A percentile compares a stretch with the other conserved stretches of the same genome.
Evolutionary conservation across 2,329 filamentous ascomycete species (phyloP).

Genomic region (Xylariaceae sp.): DNA sequence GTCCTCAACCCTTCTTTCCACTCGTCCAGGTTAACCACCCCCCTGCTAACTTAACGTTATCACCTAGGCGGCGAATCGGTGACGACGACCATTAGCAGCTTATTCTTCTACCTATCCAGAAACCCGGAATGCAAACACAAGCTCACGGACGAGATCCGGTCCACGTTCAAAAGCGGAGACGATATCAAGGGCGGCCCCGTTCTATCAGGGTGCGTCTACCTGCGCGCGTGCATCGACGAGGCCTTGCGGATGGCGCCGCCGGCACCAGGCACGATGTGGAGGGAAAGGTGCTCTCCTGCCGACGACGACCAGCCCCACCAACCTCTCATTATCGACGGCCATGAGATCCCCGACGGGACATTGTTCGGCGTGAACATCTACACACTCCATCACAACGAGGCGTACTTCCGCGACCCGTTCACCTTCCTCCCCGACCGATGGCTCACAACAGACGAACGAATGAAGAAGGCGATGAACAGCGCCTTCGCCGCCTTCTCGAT

Average conservation of each 20-base stretch:
- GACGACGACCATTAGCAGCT: constrained; percentile 4
- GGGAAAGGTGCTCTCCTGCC: no score
- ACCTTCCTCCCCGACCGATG: constrained; percentile 5
- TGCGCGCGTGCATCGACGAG: constrained; percentile 11
- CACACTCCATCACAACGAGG: constrained; percentile 7
- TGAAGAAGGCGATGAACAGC: background rate
- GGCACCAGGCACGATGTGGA: constrained; percentile 2
- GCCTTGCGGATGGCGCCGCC: constrained; percentile 7
- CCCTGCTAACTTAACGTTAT: background rate
- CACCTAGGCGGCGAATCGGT: constrained; percentile 9
- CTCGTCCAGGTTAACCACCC: background rate
- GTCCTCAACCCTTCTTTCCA: background rate
- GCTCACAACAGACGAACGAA: background rate
- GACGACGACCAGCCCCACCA: constrained; percentile 1
- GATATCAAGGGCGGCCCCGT: constrained; percentile 1
- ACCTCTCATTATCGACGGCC: constrained; percentile 8
- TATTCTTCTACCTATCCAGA: constrained; percentile 10
- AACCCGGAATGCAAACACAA: constrained; percentile 1
- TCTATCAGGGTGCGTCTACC: constrained; percentile 3
- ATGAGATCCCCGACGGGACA: constrained; percentile 2
- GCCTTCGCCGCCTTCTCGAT: constrained; percentile 9
- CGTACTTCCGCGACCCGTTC: constrained; percentile 6
- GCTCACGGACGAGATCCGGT: constrained; percentile 8
- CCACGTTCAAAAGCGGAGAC: background rate
- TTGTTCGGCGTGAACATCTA: constrained; percentile 9